A percentile compares a stretch with the other conserved stretches of the same genome.
Conservation (phyloP, 495 filamentous ascomycete species). For the Symbiotaphrina buchneri region DNA sequence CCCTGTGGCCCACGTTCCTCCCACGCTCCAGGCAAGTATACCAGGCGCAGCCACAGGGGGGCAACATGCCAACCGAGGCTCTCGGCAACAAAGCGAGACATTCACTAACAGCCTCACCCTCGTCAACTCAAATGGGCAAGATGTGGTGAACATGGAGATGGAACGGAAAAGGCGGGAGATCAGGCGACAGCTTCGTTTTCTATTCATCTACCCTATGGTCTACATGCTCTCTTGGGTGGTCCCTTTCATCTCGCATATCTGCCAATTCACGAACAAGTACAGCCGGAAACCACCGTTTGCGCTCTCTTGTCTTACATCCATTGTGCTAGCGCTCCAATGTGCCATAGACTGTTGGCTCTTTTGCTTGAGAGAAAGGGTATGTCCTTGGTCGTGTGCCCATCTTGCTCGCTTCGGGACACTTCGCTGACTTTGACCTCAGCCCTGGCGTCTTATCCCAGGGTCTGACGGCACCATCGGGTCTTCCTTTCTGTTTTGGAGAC, state of each 20-base stretch:
- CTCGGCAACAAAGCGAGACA: no score
- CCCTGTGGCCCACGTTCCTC: no score
- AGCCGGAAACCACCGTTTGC: conserved; percentile 24
- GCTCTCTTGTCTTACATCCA: conserved; percentile 27
- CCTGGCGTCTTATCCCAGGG: conserved; percentile 36
- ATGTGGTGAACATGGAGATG: conserved; percentile 6
- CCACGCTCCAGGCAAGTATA: no score
- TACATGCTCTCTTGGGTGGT: conserved; percentile 52
- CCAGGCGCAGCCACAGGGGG: no score
- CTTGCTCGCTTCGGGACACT: no score
- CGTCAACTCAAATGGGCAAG: no score
- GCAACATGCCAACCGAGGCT: no score
- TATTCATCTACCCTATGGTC: conserved; percentile 49
- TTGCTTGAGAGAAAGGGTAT: conserved; percentile 27
- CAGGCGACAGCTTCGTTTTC: conserved; percentile 37
- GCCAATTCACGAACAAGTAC: conserved; percentile 31
- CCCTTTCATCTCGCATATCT: conserved; percentile 39
- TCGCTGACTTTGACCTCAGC: conserved; percentile 9
- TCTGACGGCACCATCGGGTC: conserved; percentile 17
- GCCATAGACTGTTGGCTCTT: conserved; percentile 46
- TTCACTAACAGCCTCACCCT: no score
- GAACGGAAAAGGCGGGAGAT: conserved; percentile 18
- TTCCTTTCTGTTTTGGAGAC: conserved; percentile 17
- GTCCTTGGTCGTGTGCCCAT: no score
- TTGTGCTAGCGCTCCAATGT: conserved; percentile 35